Evolutionary conservation across 495 filamentous ascomycete genomes (phyloP), one percentile per base, ranked within the genome.

Genomic region (Lasiosphaeris hirsuta): DNA sequence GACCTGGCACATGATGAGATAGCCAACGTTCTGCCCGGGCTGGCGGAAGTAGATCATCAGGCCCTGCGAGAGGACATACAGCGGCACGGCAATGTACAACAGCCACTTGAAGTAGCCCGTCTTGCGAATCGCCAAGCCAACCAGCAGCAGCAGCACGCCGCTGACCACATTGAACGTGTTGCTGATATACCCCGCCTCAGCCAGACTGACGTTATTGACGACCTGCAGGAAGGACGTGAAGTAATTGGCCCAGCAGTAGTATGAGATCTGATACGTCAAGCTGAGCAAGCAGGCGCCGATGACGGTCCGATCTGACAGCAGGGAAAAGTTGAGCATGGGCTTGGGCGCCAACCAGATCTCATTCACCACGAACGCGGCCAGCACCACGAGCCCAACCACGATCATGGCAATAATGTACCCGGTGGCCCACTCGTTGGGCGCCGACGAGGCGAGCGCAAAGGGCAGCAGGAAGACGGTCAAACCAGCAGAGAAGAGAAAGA

Each of bases 1-100:
- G 66, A 92, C 87, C 70, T 92, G 86, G 63, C 82, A 86, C 84
- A 90, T 89, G 71, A 90, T 71, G 10, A 89, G 65, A 68, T 81
- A 86, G 34, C 81, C 81, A 51, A 89, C 80, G 39, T 75, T 62
- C 17, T 72, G 67, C 40, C 80, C 73, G 3, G 75, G 70, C 40
- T 75, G 68, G 36, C 88, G 84, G 79, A 90, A 90, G 59, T 88
- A 74, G 59, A 92, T 88, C 81, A 90, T 84, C 35, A 91, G 75
- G 9, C 86, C 88, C 40, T 54, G 84, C 66, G 38, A 80, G 1
- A 90, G 77, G 36, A 87, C 75, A 59, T 79, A 76, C 14, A 90
- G 67, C 0, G 86, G 86, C 0, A 88, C 68, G 9, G 71, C 85
- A 62, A 86, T 81, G 69, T 69, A 83, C 15, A 74, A 55, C 8